Conservation (phyloP, 2,329 filamentous ascomycete species). For the Hypoxylon sp. region DNA sequence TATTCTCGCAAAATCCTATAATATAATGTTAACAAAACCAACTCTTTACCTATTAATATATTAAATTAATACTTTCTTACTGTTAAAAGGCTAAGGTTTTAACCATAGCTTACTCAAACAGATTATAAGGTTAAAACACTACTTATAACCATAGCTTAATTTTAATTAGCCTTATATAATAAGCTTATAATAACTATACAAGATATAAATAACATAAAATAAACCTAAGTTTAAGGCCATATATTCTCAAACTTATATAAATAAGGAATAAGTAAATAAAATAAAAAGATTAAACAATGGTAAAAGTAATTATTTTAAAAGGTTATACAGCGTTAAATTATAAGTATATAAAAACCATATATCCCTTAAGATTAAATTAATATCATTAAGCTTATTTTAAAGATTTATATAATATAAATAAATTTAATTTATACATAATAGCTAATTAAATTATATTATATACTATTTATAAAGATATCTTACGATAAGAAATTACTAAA, state of each 20-base stretch:
- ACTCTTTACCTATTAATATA: too few species aligned
- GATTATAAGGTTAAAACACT: background rate
- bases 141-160: background rate
- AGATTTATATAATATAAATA: constrained; percentile 12
- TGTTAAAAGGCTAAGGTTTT: background rate
- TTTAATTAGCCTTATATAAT: constrained; percentile 2
- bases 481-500: background rate
- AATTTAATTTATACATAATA: background rate
- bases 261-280: constrained; percentile 1
- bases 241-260: background rate
- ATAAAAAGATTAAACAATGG: too few species aligned
- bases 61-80: constrained; percentile 10
- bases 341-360: background rate
- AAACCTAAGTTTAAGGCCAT: background rate
- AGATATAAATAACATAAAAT: background rate
- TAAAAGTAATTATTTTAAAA: constrained; percentile 1
- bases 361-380: background rate
- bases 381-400: too few species aligned
- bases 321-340: background rate
- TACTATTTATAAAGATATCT: constrained; percentile 5
- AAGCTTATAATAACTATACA: background rate
- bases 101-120: background rate
- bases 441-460: constrained; percentile 3
- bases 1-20: constrained; percentile 1
- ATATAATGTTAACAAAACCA: too few species aligned